Base-by-base conservation (phyloP, 2,329 filamentous ascomycete species). In the Penicillium sp. region DNA sequence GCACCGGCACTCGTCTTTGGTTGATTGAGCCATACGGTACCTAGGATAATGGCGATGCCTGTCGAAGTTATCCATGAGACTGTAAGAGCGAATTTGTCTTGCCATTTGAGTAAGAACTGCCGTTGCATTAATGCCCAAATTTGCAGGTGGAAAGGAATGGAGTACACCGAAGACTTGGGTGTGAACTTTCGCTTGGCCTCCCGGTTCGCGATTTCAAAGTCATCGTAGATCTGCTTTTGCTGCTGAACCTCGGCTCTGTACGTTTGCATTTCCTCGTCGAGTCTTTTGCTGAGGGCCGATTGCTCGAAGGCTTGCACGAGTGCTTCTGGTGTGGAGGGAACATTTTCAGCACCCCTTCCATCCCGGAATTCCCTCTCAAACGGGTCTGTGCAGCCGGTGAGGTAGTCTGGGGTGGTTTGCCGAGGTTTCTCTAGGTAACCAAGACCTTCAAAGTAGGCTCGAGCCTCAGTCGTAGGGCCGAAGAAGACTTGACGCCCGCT, bases 81-180 rank as follows among this genome's bases (percentile, higher is more conserved):
- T 13, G 79, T 75, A 6, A 95, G 78, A n/a, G 85, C 85, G 65
- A 92, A 87, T 52, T 86, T 87, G 69, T 95, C 90, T 70, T 95
- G 89, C 76, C 90, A 86, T 75, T 94, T 94, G 63, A 95, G 85
- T 47, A 87, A 78, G 69, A 91, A 94, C 69, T 95, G 90, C 5
- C 90, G 84, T 70, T 90, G 87, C 81, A 92, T 88, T 56, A 94
- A 74, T 0, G 88, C 88, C 86, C 86, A 92, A 21, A 94, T 80
- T 68, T 95, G 91, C 1, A 89, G 76, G 58, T 91, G 84, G 73
- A 94, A 94, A 0, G 90, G 89, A 49, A 92, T 87, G 1, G 85
- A 86, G 73, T 95, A 95, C 31, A 93, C 87, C 0, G 89, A 93
- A 52, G 83, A 84, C 64, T 85, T 84, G 0, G 80, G 75, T 0